Base-by-base conservation (phyloP, 1,284 basidiomycete genomes). In the Sporisorium graminicola region DNA sequence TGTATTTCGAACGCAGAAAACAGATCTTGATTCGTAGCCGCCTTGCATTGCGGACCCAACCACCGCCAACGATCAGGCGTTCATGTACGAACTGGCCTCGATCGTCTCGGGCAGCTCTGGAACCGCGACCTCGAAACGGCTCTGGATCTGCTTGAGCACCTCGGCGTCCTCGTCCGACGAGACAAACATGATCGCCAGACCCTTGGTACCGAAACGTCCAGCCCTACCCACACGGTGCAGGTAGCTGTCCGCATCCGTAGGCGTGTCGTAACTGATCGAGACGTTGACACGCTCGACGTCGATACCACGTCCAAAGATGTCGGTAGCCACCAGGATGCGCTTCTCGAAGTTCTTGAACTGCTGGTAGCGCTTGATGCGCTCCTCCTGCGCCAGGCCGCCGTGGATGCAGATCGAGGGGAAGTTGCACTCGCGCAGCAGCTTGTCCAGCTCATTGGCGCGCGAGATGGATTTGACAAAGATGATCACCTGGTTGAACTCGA, bases 301-400 rank as follows among this genome's bases (percentile, higher is more conserved):
- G 63, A 85, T 85, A 78, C 84, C 84, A 53, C 84, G 80, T 26
- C 84, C 84, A 63, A 85, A 85, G 58, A 85, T 84, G 63, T 85
- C 84, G 13, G 84, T 85, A 37, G 84, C 83, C 40, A 85, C 84
- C 9, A 85, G 70, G 61, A 85, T 98, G 82, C 97, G 94, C 88
- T 98, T 99, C 88, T 99, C 97, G 80, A 99, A 99, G 16, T 94
- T 93, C 89, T 99, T 99, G 90, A 99, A 99, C 62, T 96, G 94
- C 59, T 94, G 93, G 89, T 99, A 99, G n/a, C 96, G 92, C 72
- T 90, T 90, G 87, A 99, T 99, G 75, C 97, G 93, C 88, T 99
- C 96, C 82, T 97, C 94, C 86, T 99, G 97, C 44, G 90, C 89
- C 37, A 99, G 88, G 37, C 92, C 94, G 40, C 95, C 98, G 87